These are phyloP conservation scores for Blastocystis sp. DNA, from an alignment of 352 stramenopile genomes.

Conservation along the genomic window DNA sequence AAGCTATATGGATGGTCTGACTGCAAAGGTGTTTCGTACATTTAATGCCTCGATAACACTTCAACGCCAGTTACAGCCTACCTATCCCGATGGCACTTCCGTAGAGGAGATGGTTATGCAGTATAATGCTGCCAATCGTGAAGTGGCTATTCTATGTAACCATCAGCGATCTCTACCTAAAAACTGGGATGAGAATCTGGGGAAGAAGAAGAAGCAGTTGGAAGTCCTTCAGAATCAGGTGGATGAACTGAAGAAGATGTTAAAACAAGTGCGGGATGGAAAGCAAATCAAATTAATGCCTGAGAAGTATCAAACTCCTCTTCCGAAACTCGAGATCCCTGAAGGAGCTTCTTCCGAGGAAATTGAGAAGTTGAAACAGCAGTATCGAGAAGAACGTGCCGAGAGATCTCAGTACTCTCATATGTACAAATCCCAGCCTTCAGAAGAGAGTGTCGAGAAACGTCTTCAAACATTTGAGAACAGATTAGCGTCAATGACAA, in stretches of 20 bases:
- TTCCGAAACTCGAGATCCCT: slow-evolving; percentile 74
- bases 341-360: slow-evolving; percentile 83
- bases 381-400: slow-evolving; percentile 78
- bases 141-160: slow-evolving; percentile 99
- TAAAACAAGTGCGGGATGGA: slow-evolving; percentile 78
- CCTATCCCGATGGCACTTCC: slow-evolving; percentile 70
- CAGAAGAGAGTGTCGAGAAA: slow-evolving; percentile 86
- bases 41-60: slow-evolving; percentile 99
- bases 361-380: slow-evolving; percentile 74
- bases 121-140: slow-evolving; percentile 99
- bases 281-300: slow-evolving; percentile 83
- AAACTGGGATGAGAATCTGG: slow-evolving; percentile 87
- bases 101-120: slow-evolving; percentile 78
- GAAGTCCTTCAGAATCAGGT: slow-evolving; percentile 86
- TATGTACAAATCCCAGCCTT: slow-evolving; percentile 86
- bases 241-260: slow-evolving; percentile 85
- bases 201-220: slow-evolving; percentile 84
- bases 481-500: background rate
- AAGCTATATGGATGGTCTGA: slow-evolving; percentile 95
- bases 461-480: slow-evolving; percentile 82
- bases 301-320: slow-evolving; percentile 76
- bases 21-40: slow-evolving; percentile 99
- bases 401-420: slow-evolving; percentile 79
- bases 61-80: slow-evolving; percentile 85
- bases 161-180: slow-evolving; percentile 97